Percentiles rank a stretch among this genome's conserved stretches.
Conservation (phyloP, 2,329 filamentous ascomycete species). For the Dothiorella sarmentorum region DNA sequence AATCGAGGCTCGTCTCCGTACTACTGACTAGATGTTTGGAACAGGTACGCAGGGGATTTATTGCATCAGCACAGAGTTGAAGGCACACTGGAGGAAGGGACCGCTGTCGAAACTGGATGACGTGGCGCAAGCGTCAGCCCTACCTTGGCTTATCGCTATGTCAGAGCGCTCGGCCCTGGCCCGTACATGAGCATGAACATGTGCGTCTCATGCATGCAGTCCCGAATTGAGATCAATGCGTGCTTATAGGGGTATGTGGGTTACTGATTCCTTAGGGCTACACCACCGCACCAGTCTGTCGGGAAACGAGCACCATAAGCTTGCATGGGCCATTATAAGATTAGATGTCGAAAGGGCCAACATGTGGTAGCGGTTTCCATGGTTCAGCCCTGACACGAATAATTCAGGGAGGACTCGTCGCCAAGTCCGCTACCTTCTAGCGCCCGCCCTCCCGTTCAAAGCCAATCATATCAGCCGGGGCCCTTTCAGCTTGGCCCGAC, state of each 20-base stretch:
- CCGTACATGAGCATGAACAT: background rate
- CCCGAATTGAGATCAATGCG: background rate
- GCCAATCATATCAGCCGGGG: background rate
- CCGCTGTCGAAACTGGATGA: background rate
- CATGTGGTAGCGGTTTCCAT: background rate
- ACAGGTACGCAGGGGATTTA: too few species aligned
- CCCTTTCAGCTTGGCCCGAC: background rate
- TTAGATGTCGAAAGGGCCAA: background rate
- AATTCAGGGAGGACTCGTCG: background rate
- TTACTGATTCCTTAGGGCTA: too few species aligned
- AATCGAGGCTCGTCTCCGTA: too few species aligned
- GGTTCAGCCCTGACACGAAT: background rate
- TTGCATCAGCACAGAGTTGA: too few species aligned
- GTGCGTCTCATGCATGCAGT: background rate
- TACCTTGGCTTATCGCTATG: background rate
- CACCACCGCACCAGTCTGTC: too few species aligned
- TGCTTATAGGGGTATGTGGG: background rate
- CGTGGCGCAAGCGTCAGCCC: too few species aligned
- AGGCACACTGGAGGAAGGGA: too few species aligned
- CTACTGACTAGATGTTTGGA: too few species aligned
- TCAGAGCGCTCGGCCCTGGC: background rate
- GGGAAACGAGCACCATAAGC: too few species aligned
- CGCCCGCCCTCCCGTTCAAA: background rate
- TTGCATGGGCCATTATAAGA: too few species aligned
- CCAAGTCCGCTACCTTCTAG: constrained; percentile 2